phyloP scores from a whole-genome alignment of 1,139 yeast species.

The Pichia sp. region DNA sequence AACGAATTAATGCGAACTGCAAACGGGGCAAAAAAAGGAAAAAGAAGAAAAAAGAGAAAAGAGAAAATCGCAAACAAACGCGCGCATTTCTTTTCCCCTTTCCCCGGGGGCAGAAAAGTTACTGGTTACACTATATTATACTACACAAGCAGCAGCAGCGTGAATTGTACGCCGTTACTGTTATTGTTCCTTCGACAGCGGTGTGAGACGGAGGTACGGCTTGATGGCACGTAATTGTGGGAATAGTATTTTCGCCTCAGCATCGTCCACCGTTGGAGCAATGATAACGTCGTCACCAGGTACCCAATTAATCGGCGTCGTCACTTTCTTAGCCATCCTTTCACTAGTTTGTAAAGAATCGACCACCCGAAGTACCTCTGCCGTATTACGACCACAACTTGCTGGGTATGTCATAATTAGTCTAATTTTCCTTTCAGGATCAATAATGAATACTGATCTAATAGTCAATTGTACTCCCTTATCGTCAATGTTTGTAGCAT shows the following conservation, averaged over 20 bases:
- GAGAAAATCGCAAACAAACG: neutral
- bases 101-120: too few species aligned
- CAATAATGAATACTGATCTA: conserved; percentile 78
- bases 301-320: conserved; percentile 84
- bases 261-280: conserved; percentile 65
- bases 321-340: conserved; percentile 45
- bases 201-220: conserved; percentile 65
- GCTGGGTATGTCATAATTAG: conserved; percentile 76
- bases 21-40: neutral
- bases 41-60: too few species aligned
- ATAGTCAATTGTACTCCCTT: conserved; percentile 62
- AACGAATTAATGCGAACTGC: neutral
- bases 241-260: conserved; percentile 64
- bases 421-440: conserved; percentile 69
- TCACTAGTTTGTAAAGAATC: conserved; percentile 78
- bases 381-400: conserved; percentile 82
- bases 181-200: conserved; percentile 14
- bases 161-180: neutral
- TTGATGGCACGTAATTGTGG: conserved; percentile 72
- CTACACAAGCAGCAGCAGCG: too few species aligned
- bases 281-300: conserved; percentile 84
- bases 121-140: too few species aligned
- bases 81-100: too few species aligned
- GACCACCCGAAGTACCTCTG: conserved; percentile 74
- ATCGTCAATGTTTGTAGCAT: conserved; percentile 50